Evolutionary conservation across 257 asterid genomes (phyloP), one percentile per base, ranked within the genome.

Genomic region (Haberlea rhodopensis): DNA sequence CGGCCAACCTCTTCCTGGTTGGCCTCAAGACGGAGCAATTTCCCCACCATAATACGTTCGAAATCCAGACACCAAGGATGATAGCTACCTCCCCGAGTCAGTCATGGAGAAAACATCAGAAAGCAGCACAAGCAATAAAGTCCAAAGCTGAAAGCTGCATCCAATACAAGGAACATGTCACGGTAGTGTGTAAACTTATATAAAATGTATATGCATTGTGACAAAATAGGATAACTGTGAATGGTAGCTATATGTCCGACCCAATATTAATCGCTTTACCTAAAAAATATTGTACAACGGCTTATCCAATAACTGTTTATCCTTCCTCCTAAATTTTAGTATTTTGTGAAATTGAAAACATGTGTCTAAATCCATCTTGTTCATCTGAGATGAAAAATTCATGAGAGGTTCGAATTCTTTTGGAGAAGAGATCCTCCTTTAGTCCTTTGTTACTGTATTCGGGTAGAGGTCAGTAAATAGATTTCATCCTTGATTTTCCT

Each of bases 141-240:
- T 90, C 99, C 65, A 90, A 63, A 22, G 99, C 99, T 64, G 99
- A 97, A 64, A 94, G 94, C 99, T 87, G 87, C 84, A 81, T 66
- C 34, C 31, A 3, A 10, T 34, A 19, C 18, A 32, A 58, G 49
- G 51, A 43, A 43, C 20, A 15, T 43, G 51, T 43, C 49, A 15
- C 16, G 8, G 2, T 15, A 3, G 2, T 5, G 51, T 43, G 19
- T 10, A 43, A 43, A 13, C 51, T 13, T 13, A 16, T 15, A 15
- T 43, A 43, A 43, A 37, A 37, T 34, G 45, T 10, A 9, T 37
- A 37, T 11, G 46, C n/a, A 1, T 37, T 13, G n/a, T 0, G 10
- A 29, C 8, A 29, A 29, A 29, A 37, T 13, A 43, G 16, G 18
- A 4, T 15, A 20, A 20, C 51, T 13, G 20, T 4, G 2, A 43